A percentile compares a stretch with the other conserved stretches of the same genome.
phyloP scores from a whole-genome alignment of 176 grass and related monocot species.

The Paspalum notatum region DNA sequence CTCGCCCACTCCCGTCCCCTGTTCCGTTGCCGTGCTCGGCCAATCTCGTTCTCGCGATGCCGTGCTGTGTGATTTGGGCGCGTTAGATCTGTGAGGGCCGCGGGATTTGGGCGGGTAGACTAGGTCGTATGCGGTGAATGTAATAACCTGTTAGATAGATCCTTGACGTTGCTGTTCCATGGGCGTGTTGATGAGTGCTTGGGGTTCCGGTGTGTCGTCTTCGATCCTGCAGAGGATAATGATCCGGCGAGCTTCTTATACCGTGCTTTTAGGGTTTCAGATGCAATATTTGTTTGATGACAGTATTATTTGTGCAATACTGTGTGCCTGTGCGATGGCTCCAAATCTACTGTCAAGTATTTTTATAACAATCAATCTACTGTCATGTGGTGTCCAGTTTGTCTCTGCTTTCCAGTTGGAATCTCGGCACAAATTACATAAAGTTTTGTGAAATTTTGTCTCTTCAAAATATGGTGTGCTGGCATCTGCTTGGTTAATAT shows the following conservation, averaged over 20 bases:
- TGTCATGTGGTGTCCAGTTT: background rate
- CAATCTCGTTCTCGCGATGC: background rate
- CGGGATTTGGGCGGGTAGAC: background rate
- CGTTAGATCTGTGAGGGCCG: background rate
- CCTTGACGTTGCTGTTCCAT: background rate
- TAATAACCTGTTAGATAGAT: background rate
- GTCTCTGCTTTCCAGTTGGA: background rate
- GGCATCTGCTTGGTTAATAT: background rate
- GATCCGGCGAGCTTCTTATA: background rate
- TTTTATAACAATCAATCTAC: background rate
- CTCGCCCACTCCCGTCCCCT: too few species aligned
- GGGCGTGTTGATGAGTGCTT: too few species aligned
- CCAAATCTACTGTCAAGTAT: background rate
- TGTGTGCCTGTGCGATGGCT: background rate
- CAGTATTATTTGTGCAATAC: background rate
- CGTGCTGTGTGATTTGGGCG: background rate
- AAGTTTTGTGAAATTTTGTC: background rate
- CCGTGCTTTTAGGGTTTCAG: constrained; percentile 7
- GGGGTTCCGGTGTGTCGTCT: background rate
- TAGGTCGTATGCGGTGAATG: background rate
- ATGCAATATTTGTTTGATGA: background rate
- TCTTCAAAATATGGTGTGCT: background rate
- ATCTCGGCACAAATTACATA: background rate
- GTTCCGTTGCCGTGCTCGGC: background rate
- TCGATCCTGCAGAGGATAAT: background rate